These are phyloP conservation scores for Kernera saxatilis DNA, from an alignment of 345 rosid species.

Conservation along the genomic window DNA sequence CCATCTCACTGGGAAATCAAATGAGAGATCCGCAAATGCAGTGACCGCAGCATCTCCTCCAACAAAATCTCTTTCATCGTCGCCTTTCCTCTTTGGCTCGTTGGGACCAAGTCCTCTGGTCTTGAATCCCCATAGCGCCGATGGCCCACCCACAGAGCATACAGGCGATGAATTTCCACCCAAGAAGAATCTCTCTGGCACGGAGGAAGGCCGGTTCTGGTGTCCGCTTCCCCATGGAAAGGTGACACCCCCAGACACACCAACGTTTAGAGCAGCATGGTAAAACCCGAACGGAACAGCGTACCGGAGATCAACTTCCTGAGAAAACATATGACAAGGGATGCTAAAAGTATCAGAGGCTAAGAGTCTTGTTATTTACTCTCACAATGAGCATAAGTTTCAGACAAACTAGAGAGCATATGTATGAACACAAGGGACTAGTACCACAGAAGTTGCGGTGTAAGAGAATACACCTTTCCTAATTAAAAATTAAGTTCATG, in stretches of 20 bases:
- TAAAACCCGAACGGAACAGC: constrained; percentile 80
- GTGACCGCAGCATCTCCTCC: constrained; percentile 93
- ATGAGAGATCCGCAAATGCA: constrained; percentile 88
- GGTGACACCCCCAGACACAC: constrained; percentile 65
- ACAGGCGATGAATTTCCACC: constrained; percentile 91
- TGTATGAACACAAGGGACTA: too few relatives aligned
- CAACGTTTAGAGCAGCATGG: constrained; percentile 68
- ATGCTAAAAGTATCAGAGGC: neutral
- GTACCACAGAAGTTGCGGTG: too few relatives aligned
- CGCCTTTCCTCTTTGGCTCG: constrained; percentile 56
- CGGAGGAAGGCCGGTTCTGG: constrained; percentile 44
- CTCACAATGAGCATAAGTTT: neutral
- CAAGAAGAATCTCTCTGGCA: constrained; percentile 88
- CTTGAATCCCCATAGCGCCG: constrained; percentile 75
- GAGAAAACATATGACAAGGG: constrained; percentile 3
- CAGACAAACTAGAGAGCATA: too few relatives aligned
- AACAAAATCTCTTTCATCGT: constrained; percentile 57
- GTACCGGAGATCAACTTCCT: constrained; percentile 87
- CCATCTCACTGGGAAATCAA: constrained; percentile 84
- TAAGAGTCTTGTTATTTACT: neutral
- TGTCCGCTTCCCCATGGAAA: constrained; percentile 77
- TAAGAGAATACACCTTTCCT: neutral
- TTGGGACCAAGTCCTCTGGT: constrained; percentile 82
- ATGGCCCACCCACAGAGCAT: constrained; percentile 72
- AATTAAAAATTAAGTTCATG: neutral